Base-by-base conservation (phyloP, 352 stramenopile genomes). In the Aphanomyces invadans region DNA sequence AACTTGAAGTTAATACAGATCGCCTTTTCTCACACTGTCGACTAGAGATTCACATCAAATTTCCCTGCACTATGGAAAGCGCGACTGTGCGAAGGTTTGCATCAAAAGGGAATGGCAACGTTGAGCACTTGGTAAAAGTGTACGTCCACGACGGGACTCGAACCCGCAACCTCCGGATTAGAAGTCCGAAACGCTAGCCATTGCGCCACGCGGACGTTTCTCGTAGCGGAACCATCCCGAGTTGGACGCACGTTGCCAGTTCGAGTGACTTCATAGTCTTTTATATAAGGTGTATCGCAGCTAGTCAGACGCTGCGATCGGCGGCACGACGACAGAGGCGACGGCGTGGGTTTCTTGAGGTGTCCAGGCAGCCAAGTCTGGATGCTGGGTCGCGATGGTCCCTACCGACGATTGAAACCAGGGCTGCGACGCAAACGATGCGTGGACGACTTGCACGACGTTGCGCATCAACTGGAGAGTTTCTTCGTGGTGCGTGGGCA, bases 131-230 rank as follows among this genome's bases (percentile, higher is more conserved):
- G 15, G 39, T n/a, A 48, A 62, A 62, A 62, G 26, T 42, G 19
- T 62, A n/a, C 42, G 42, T 53, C 55, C 55, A 53, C 23, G 55
- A 53, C 26, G 42, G 55, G 55, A 62, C 55, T 62, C 55, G 55
- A 62, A 62, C 55, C 55, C 42, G 26, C 55, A 62, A 62, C 55
- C 55, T 26, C 55, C 55, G 19, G 55, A 62, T 62, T 62, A 62
- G 55, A 62, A 62, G 55, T 62, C 55, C 19, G 55, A 62, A 32
- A 26, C 55, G 55, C 55, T 62, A 62, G 19, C 55, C 55, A 62
- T 62, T 62, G 55, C 55, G 55, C 55, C 55, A 62, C 55, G 26
- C 55, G 55, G 55, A 56, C 48, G 5, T 17, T 56, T 48, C 21
- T 48, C 0, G 1, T 48, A 15, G 15, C 39, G 39, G n/a, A 48